A percentile compares a stretch with the other conserved stretches of the same genome.
Evolutionary conservation across 2,329 filamentous ascomycete genomes (phyloP).

Genomic region (Colletotrichum cuscutae): DNA sequence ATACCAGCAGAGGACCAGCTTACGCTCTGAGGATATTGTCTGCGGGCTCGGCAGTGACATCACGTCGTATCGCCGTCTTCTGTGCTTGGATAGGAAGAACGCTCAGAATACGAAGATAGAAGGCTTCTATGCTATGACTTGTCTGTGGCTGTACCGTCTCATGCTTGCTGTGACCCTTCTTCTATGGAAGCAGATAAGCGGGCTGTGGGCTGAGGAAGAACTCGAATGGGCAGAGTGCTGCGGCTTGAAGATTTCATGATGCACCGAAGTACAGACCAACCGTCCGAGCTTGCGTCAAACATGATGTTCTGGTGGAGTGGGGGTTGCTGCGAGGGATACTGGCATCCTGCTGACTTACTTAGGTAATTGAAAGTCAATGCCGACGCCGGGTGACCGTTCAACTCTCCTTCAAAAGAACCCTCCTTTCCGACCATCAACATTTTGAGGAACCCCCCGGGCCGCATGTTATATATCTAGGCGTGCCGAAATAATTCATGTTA

Average conservation of each 20-base stretch:
- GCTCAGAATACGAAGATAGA: background rate
- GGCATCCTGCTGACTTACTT: background rate
- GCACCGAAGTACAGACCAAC: conserved; percentile 1
- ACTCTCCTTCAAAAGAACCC: background rate
- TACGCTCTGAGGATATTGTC: conserved; percentile 13
- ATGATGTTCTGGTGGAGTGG: background rate
- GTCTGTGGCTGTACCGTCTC: conserved; percentile 4
- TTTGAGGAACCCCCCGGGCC: background rate
- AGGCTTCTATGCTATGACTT: conserved; percentile 14
- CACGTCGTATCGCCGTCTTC: background rate
- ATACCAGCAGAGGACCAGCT: background rate
- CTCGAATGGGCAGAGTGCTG: background rate
- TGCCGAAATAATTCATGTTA: background rate
- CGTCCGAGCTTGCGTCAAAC: conserved; percentile 3
- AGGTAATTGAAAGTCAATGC: background rate
- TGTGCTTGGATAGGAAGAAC: background rate
- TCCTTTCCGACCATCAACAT: background rate
- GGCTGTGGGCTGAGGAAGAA: background rate
- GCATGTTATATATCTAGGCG: background rate
- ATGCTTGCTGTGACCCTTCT: background rate
- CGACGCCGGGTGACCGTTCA: background rate
- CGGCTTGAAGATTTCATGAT: conserved; percentile 2
- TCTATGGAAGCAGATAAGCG: background rate
- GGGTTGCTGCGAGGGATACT: background rate
- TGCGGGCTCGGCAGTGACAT: conserved; percentile 10